Conservation (phyloP, 192 early-diverging fungal species). For the Linnemannia zychae region DNA sequence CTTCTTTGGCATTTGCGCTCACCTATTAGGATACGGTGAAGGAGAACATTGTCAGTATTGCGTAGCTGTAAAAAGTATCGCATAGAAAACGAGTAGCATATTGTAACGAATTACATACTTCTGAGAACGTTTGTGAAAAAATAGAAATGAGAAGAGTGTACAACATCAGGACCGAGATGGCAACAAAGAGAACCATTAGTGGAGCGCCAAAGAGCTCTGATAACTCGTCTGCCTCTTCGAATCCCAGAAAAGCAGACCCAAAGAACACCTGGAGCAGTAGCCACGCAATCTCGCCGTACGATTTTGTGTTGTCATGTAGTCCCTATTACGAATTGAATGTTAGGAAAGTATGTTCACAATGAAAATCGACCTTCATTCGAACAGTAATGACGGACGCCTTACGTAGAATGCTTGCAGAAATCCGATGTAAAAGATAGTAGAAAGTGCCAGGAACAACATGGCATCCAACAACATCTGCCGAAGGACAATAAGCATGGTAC, state of each 20-base stretch:
- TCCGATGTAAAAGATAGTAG: slow-evolving; percentile 58
- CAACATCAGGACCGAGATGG: slow-evolving; percentile 57
- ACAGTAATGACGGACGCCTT: background rate
- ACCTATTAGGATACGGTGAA: slow-evolving; percentile 27
- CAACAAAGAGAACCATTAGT: slow-evolving; percentile 59
- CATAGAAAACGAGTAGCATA: background rate
- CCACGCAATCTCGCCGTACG: slow-evolving; percentile 56
- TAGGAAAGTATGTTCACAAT: background rate
- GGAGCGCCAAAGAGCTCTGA: slow-evolving; percentile 52
- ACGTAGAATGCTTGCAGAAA: slow-evolving; percentile 57
- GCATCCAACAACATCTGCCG: slow-evolving; percentile 60
- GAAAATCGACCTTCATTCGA: background rate
- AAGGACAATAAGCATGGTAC: slow-evolving; percentile 59
- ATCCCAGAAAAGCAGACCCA: slow-evolving; percentile 57
- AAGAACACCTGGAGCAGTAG: slow-evolving; percentile 58
- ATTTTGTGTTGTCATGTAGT: slow-evolving; percentile 47
- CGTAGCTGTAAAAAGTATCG: background rate
- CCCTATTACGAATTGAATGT: slow-evolving; percentile 10
- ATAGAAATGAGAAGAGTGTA: slow-evolving; percentile 59
- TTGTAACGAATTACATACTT: slow-evolving; percentile 11
- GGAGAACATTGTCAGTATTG: background rate
- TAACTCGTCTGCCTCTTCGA: slow-evolving; percentile 53
- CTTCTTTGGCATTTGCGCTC: slow-evolving; percentile 60
- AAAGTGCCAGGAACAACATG: slow-evolving; percentile 53
- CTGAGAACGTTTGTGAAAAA: slow-evolving; percentile 56